Conservation (phyloP, 1,284 basidiomycete species). For the Microbotryum intermedium region DNA sequence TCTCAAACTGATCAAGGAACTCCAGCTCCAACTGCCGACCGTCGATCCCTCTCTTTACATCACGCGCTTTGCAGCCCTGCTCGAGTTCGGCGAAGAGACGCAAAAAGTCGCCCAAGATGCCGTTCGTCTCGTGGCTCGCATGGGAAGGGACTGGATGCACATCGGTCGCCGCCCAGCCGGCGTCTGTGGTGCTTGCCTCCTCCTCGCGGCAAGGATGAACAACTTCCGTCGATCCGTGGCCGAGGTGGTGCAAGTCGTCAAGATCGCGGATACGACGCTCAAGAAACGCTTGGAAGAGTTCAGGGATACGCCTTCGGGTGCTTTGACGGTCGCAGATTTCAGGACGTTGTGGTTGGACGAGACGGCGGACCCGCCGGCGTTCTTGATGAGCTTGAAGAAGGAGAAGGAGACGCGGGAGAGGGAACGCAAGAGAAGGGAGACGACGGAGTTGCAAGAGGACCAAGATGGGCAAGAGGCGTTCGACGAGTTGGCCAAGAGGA, state of each 20-base stretch:
- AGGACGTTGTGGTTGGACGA: conserved; percentile 85
- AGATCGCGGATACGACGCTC: conserved; percentile 90
- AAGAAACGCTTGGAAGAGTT: conserved; percentile 95
- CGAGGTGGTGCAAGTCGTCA: conserved; percentile 89
- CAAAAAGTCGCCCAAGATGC: conserved; percentile 88
- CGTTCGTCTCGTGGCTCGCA: conserved; percentile 83
- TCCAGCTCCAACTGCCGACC: conserved; percentile 72
- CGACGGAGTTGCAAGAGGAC: conserved; percentile 18
- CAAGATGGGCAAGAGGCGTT: conserved; percentile 20
- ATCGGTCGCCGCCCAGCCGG: conserved; percentile 90
- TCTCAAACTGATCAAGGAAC: conserved; percentile 80
- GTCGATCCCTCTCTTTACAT: conserved; percentile 98
- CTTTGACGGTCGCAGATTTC: conserved; percentile 83
- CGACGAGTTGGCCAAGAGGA: conserved; percentile 9
- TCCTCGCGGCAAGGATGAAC: conserved; percentile 96
- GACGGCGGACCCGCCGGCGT: conserved; percentile 81
- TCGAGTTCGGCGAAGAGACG: conserved; percentile 94
- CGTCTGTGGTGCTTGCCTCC: conserved; percentile 89
- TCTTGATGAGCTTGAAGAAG: conserved; percentile 62
- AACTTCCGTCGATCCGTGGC: conserved; percentile 86
- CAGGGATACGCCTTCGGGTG: conserved; percentile 75
- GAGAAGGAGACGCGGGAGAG: conserved; percentile 52
- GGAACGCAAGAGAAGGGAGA: conserved; percentile 15
- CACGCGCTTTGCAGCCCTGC: conserved; percentile 86
- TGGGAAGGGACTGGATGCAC: conserved; percentile 96